Evolutionary conservation across 2,329 filamentous ascomycete species (phyloP).

Genomic region (Colletotrichum neosansevieriae): DNA sequence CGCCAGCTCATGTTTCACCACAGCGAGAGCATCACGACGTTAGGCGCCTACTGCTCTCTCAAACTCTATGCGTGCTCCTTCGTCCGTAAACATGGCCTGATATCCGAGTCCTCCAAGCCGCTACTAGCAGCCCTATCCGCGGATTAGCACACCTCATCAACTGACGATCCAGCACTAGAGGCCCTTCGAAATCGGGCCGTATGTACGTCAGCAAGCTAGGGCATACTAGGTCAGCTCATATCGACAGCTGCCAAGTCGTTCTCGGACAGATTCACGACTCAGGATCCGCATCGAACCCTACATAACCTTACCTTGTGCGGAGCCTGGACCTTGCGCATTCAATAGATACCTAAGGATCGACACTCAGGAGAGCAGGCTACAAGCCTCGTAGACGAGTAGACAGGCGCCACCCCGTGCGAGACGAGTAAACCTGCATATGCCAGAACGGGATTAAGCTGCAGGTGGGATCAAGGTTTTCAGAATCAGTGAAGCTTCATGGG

Average conservation of each 20-base stretch:
- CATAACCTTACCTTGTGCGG: constrained; percentile 9
- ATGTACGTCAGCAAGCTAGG: constrained; percentile 8
- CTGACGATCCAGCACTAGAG: constrained; percentile 13
- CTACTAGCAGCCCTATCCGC: constrained; percentile 14
- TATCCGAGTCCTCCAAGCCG: background rate
- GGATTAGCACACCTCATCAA: background rate
- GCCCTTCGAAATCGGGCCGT: constrained; percentile 5
- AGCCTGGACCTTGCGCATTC: background rate
- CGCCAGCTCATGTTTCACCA: background rate
- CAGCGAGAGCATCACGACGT: background rate
- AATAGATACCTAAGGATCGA: background rate
- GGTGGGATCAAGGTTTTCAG: constrained; percentile 17
- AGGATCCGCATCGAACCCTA: background rate
- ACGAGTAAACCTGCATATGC: background rate
- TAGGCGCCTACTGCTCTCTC: background rate
- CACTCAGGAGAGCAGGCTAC: background rate
- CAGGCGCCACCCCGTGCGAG: constrained; percentile 21
- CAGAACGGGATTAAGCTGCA: background rate
- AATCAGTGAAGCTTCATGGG: background rate
- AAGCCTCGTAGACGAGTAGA: background rate
- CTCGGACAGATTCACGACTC: background rate
- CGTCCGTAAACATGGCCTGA: constrained; percentile 27
- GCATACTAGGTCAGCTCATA: background rate
- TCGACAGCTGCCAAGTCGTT: constrained; percentile 3
- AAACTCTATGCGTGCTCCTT: constrained; percentile 10